Conservation (phyloP, 371 early-diverging fungal genomes). For the Lichtheimia hyalospora region DNA sequence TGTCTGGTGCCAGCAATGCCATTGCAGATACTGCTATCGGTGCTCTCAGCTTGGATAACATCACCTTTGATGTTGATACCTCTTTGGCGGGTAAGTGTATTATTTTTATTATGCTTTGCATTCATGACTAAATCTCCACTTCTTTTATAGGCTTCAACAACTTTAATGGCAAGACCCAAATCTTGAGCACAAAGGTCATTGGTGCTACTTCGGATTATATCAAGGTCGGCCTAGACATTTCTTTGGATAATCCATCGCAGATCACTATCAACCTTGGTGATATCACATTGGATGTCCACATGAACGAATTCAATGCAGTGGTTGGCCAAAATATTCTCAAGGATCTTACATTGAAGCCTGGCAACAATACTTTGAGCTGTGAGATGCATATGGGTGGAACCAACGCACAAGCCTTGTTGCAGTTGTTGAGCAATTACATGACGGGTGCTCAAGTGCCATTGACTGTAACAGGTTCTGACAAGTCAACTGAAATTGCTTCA, state of each 20-base stretch:
- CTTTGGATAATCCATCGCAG: constrained; percentile 42
- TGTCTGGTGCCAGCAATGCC: constrained; percentile 51
- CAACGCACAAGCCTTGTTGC: constrained; percentile 19
- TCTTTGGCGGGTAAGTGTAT: constrained; percentile 48
- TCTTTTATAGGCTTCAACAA: constrained; percentile 36
- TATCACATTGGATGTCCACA: constrained; percentile 44
- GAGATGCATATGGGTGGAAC: constrained; percentile 39
- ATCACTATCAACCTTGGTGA: constrained; percentile 55
- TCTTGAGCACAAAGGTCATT: constrained; percentile 36
- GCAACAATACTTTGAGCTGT: constrained; percentile 40
- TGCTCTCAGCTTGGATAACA: constrained; percentile 41
- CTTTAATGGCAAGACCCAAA: constrained; percentile 43
- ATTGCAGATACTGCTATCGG: constrained; percentile 57
- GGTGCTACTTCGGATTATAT: constrained; percentile 15
- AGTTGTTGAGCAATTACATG: constrained; percentile 35
- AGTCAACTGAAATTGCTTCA: constrained; percentile 45
- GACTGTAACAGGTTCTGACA: constrained; percentile 35
- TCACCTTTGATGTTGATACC: constrained; percentile 48
- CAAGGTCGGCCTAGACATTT: constrained; percentile 22
- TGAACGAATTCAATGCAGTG: constrained; percentile 28
- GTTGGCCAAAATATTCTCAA: constrained; percentile 41
- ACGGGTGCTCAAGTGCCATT: constrained; percentile 43
- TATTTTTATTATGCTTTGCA: constrained; percentile 4
- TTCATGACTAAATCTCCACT: too few relatives aligned
- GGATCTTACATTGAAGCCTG: constrained; percentile 48